Conservation (phyloP, 306 rosid species). For the Gastrolobium villosum region DNA sequence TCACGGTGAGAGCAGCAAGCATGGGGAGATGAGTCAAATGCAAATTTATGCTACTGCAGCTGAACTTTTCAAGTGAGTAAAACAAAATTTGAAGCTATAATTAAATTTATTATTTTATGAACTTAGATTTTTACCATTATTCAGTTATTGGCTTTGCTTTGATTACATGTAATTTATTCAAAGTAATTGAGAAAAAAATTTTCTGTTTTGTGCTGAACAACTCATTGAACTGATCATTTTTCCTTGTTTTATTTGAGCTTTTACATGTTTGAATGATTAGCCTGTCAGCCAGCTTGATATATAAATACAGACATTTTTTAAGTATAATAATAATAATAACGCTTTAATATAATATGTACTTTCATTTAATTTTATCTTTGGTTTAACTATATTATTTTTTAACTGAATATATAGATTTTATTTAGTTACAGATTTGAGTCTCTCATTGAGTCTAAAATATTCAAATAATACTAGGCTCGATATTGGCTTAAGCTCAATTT, state of each 20-base stretch:
- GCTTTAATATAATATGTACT: too few relatives aligned
- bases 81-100: slow-evolving; percentile 24
- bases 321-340: too few relatives aligned
- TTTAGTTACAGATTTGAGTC: neutral
- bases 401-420: neutral
- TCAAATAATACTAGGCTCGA: too few relatives aligned
- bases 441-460: too few relatives aligned
- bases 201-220: neutral
- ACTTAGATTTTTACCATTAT: slow-evolving; percentile 19
- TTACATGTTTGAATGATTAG: slow-evolving; percentile 6
- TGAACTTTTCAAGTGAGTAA: slow-evolving; percentile 76
- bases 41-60: slow-evolving; percentile 74
- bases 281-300: neutral
- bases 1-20: slow-evolving; percentile 63
- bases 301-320: too few relatives aligned
- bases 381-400: too few relatives aligned
- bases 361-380: too few relatives aligned
- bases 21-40: slow-evolving; percentile 69
- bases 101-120: slow-evolving; percentile 30
- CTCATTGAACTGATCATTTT: neutral
- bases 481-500: too few relatives aligned
- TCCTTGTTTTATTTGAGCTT: neutral
- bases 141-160: slow-evolving; percentile 27
- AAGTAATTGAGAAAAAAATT: neutral
- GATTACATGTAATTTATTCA: neutral